These are phyloP conservation scores for Neofusicoccum ribis DNA, from an alignment of 2,329 filamentous ascomycete genomes.

Conservation along the genomic window DNA sequence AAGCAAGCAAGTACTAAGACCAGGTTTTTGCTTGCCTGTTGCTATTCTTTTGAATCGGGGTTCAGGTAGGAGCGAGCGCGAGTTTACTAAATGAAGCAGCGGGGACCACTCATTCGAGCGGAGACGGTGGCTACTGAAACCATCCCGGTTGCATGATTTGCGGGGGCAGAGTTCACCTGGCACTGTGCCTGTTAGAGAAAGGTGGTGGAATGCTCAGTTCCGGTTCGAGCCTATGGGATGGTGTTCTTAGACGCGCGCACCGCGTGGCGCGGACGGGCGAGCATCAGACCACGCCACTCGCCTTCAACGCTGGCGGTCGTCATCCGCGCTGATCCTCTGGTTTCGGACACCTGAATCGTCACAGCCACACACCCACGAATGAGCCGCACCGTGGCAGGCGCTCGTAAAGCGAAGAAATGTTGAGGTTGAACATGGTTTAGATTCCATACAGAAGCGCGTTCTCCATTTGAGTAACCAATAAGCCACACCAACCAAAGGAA, in stretches of 20 bases:
- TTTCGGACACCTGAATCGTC: neutral
- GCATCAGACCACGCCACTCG: neutral
- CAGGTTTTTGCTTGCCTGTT: neutral
- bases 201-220: neutral
- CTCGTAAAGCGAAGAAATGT: neutral
- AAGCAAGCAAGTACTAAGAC: neutral
- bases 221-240: neutral
- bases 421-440: neutral
- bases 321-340: neutral
- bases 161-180: slow-evolving; percentile 5
- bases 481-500: neutral
- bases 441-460: neutral
- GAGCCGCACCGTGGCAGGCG: neutral
- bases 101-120: neutral
- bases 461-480: neutral
- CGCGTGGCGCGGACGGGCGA: neutral
- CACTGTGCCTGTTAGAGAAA: slow-evolving; percentile 4
- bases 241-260: neutral
- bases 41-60: neutral
- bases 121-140: slow-evolving; percentile 4
- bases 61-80: neutral
- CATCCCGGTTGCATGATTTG: neutral
- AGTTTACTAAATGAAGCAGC: neutral
- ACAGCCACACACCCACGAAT: neutral
- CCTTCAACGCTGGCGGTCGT: neutral